Evolutionary conservation across 2,329 filamentous ascomycete species (phyloP), one percentile per base, ranked within the genome.

Genomic region (Sphaerulina vaccinii): DNA sequence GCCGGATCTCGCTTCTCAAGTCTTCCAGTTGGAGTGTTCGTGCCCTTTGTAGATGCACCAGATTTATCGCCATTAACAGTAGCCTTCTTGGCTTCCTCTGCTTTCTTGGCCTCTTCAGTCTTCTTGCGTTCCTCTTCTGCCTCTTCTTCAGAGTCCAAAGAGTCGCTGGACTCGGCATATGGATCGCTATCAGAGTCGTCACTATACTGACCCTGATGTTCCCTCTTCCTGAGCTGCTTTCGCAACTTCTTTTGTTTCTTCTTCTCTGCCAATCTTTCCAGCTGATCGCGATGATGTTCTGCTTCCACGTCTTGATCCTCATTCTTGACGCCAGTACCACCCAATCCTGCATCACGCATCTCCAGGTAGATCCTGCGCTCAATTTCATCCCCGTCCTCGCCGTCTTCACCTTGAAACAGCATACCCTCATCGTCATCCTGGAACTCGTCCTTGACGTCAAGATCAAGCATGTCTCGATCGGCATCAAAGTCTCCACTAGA

Each of bases 331-430:
- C 95, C 67, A 5, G 65, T 66, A 19, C 63, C 66, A 27, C 95
- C 96, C 2, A 93, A 75, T 64, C 95, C 95, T 7, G 92, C 92
- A 46, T 84, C 84, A n/a, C 95, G 77, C 69, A 95, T 90, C 69
- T 91, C 87, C 19, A 81, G 80, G 70, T 87, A 88, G 63, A 90
- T 80, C 53, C 77, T 79, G 27, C 80, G 75, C 11, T 81, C 82
- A 16, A 83, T 83, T 51, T 84, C 81, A 57, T 86, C 78, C 53
- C 84, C 82, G 13, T 80, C 77, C 56, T 80, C 79, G 59, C 96
- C 91, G 54, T 95, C 90, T 43, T 90, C 84, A 45, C 93, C 88
- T 60, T 93, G 89, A 45, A 90, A 81, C 36, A 86, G 80, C 2
- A 83, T 80, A 18, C 87, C 83, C 67, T 95, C 90, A 65, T 95